Percentiles rank a stretch among this genome's conserved stretches.
These are phyloP conservation scores for Xerocomellus dryophilus DNA, from an alignment of 768 basidiomycete species.

Conservation along the genomic window DNA sequence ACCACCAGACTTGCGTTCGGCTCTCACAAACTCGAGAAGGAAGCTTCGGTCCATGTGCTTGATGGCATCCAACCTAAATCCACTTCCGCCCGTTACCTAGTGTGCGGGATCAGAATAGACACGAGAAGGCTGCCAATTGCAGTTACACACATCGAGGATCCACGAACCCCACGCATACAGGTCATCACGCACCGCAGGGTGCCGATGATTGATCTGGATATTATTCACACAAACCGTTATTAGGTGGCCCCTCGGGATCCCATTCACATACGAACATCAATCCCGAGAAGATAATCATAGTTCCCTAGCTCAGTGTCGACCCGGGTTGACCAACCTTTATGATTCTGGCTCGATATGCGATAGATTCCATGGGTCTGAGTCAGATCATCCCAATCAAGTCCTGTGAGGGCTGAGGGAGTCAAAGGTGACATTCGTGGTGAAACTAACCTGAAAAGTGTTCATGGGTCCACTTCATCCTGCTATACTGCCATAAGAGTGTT, in stretches of 20 bases:
- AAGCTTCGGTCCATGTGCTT: slow-evolving; percentile 82
- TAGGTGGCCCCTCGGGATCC: background rate
- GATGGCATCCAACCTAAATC: slow-evolving; percentile 87
- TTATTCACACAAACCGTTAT: slow-evolving; percentile 10
- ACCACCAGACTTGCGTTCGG: background rate
- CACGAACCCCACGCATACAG: slow-evolving; percentile 75
- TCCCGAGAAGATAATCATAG: slow-evolving; percentile 79
- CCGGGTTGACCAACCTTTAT: slow-evolving; percentile 76
- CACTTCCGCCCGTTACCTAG: slow-evolving; percentile 65
- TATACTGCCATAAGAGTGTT: slow-evolving; percentile 49
- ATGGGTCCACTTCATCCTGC: slow-evolving; percentile 66
- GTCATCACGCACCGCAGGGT: slow-evolving; percentile 77
- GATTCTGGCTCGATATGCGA: slow-evolving; percentile 62
- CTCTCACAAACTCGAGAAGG: slow-evolving; percentile 62
- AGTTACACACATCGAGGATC: slow-evolving; percentile 53
- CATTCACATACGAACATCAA: slow-evolving; percentile 48
- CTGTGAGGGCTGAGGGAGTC: slow-evolving; percentile 34
- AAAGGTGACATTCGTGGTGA: background rate
- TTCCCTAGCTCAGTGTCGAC: slow-evolving; percentile 87
- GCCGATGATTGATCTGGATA: slow-evolving; percentile 73
- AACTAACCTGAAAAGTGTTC: slow-evolving; percentile 73
- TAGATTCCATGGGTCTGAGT: slow-evolving; percentile 64
- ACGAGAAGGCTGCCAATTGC: background rate
- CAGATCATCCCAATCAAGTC: slow-evolving; percentile 81
- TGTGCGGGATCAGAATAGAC: background rate